Evolutionary conservation across 75 land plant genomes (phyloP).

Genomic region (Chamaecyparis obtusa): DNA sequence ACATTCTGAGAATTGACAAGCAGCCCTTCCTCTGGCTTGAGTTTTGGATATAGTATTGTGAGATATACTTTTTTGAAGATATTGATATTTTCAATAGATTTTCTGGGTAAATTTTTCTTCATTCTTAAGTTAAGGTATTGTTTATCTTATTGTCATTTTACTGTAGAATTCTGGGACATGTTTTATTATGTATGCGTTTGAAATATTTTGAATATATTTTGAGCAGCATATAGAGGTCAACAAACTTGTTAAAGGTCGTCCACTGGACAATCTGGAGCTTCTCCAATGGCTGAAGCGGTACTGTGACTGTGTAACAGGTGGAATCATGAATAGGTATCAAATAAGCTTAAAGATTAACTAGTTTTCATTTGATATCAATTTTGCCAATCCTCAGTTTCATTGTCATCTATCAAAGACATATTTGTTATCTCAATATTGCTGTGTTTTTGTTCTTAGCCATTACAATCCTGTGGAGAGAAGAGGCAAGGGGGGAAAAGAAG

Average conservation of each 20-base stretch:
- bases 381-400: background rate
- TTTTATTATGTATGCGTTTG: slow-evolving; percentile 15
- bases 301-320: slow-evolving; percentile 72
- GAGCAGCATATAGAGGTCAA: slow-evolving; percentile 72
- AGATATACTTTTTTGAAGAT: background rate
- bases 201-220: slow-evolving; percentile 58
- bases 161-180: background rate
- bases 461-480: slow-evolving; percentile 79
- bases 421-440: background rate
- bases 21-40: background rate
- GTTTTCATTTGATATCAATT: background rate
- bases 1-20: background rate
- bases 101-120: background rate
- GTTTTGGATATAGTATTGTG: background rate
- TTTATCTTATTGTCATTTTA: background rate
- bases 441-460: slow-evolving; percentile 25
- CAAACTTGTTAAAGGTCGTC: slow-evolving; percentile 71
- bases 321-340: slow-evolving; percentile 45
- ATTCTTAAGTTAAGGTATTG: slow-evolving; percentile 4
- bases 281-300: slow-evolving; percentile 80
- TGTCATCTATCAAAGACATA: background rate
- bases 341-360: background rate
- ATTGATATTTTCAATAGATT: background rate
- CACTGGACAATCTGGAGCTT: slow-evolving; percentile 75
- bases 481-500: slow-evolving; percentile 54